Conservation (phyloP, 257 asterid species). For the Verbascum thapsus region DNA sequence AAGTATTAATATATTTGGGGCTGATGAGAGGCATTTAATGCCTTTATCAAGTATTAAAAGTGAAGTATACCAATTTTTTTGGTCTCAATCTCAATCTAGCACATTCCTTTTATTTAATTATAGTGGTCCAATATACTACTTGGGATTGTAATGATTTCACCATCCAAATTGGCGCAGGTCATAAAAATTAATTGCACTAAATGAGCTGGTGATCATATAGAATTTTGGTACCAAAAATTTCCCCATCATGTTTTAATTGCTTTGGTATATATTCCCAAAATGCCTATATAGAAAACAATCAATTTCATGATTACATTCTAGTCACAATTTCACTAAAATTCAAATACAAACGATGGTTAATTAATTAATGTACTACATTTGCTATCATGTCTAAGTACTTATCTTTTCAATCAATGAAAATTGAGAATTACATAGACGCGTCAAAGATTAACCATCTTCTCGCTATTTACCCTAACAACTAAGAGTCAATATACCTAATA, state of each 20-base stretch:
- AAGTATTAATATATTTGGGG: neutral
- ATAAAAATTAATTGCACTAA: slow-evolving; percentile 45
- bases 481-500: slow-evolving; percentile 29
- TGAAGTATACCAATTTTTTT: slow-evolving; percentile 26
- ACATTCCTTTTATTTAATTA: slow-evolving; percentile 27
- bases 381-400: neutral
- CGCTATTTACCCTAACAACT: too few species aligned
- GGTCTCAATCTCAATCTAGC: slow-evolving; percentile 32
- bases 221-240: slow-evolving; percentile 48
- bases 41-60: slow-evolving; percentile 21
- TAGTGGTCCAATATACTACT: slow-evolving; percentile 55
- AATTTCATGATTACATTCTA: too few species aligned
- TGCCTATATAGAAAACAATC: too few species aligned
- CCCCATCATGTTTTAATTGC: slow-evolving; percentile 42
- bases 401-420: neutral
- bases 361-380: neutral
- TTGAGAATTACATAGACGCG: neutral
- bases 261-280: slow-evolving; percentile 27
- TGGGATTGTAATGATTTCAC: slow-evolving; percentile 48
- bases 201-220: slow-evolving; percentile 40
- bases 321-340: neutral
- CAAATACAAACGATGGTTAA: neutral
- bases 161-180: slow-evolving; percentile 43
- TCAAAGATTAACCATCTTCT: too few species aligned
- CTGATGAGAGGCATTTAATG: slow-evolving; percentile 12